Conservation (phyloP, 2,329 filamentous ascomycete genomes). For the Cladosporium velox region DNA sequence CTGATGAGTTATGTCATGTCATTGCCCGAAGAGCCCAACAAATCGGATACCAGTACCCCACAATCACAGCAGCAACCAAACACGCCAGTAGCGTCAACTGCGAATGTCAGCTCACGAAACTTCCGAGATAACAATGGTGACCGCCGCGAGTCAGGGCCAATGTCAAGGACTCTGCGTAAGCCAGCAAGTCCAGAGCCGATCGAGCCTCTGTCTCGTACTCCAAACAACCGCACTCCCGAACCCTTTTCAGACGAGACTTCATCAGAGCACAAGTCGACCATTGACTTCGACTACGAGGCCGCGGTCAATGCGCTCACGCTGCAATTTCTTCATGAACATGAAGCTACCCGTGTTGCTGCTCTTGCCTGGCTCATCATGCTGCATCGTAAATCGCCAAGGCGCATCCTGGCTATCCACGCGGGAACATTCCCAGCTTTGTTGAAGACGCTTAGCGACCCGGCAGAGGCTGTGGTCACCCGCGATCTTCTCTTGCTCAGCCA, state of each 20-base stretch:
- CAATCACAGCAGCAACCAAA: slow-evolving; percentile 14
- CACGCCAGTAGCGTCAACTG: background rate
- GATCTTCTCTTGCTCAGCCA: slow-evolving; percentile 92
- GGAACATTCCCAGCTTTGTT: slow-evolving; percentile 94
- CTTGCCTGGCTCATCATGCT: slow-evolving; percentile 98
- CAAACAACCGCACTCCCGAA: slow-evolving; percentile 34
- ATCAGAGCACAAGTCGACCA: slow-evolving; percentile 48
- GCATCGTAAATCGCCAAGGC: slow-evolving; percentile 89
- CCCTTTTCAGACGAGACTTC: slow-evolving; percentile 26
- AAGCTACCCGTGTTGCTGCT: slow-evolving; percentile 90
- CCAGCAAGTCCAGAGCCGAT: slow-evolving; percentile 29
- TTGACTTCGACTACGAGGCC: slow-evolving; percentile 91
- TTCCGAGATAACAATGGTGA: slow-evolving; percentile 14
- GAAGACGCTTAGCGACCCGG: slow-evolving; percentile 93
- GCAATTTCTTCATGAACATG: slow-evolving; percentile 93
- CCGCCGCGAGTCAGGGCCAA: slow-evolving; percentile 17
- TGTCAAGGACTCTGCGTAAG: slow-evolving; percentile 25
- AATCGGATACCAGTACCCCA: slow-evolving; percentile 35
- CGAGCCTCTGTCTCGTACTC: slow-evolving; percentile 28
- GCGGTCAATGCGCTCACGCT: slow-evolving; percentile 91
- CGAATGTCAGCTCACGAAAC: background rate
- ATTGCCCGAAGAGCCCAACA: slow-evolving; percentile 64
- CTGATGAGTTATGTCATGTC: slow-evolving; percentile 94
- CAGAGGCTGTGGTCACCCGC: slow-evolving; percentile 92
- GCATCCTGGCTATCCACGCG: slow-evolving; percentile 88